Base-by-base conservation (phyloP, 106 monocot genomes). In the Dendrobium huoshanense region DNA sequence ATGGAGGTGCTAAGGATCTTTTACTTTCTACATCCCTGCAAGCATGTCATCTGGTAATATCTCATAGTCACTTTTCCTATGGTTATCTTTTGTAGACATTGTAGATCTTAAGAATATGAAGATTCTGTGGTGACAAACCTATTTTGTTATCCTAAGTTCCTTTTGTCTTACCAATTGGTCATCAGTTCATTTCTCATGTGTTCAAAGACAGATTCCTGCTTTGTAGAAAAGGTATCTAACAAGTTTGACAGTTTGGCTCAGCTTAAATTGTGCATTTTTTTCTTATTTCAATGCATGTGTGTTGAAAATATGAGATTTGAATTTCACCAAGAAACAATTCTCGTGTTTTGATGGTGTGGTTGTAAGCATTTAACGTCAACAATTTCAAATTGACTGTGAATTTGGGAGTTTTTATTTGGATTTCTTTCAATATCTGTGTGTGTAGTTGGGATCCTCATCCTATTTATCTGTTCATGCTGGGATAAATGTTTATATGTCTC, bases 1-100 rank as follows among this genome's bases (percentile, higher is more conserved):
- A 6, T 97, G 97, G 97, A 87, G 90, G 81, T 94, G 97, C 84
- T 94, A 82, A 93, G 9, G 42, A n/a, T 42, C n/a, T 16, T 51
- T 13, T 51, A 51, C 51, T 13, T 13, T 51, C 51, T 51, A 3
- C 51, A 13, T 51, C 15, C 10, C 51, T 51, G 51, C 51, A 51
- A 13, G 51, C 51, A 42, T 5, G 15, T 43, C 19, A 70, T 70
- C 33, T 70, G 33, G 70, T 37, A 70, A 15, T 31, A 33, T n/a
- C 13, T 70, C 33, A 5, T 6, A 0, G n/a, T n/a, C 43, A 15
- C 74, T n/a, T 20, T n/a, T 74, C 1, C 43, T n/a, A 74, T 18
- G 74, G 74, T 29, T 44, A 44, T 74, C 7, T 41, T 74, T 41
- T 37, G 42, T 41, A 18, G 74, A 1, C 10, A 74, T 29, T 74